Conservation (phyloP, 2,329 filamentous ascomycete species). For the Ascocoryne sarcoides region DNA sequence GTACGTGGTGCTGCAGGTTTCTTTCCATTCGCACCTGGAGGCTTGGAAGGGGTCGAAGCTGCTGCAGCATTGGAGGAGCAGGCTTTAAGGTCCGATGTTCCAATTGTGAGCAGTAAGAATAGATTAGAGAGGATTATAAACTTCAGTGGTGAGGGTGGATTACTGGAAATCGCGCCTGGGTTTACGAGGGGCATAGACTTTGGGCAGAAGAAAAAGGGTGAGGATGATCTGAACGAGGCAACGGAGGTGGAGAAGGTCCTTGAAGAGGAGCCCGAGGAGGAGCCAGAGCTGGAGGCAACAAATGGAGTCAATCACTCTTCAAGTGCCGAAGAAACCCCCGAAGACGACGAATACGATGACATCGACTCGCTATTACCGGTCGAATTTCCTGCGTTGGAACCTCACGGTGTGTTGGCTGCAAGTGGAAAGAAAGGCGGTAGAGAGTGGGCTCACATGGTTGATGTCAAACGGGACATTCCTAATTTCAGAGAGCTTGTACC, state of each 20-base stretch:
- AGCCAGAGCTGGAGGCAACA: conserved; percentile 25
- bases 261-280: conserved; percentile 37
- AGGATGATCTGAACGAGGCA: conserved; percentile 50
- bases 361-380: conserved; percentile 85
- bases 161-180: conserved; percentile 77
- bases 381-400: conserved; percentile 86
- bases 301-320: conserved; percentile 18
- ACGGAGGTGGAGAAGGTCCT: conserved; percentile 61
- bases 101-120: conserved; percentile 35
- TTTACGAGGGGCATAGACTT: conserved; percentile 72
- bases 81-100: conserved; percentile 43
- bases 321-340: conserved; percentile 27
- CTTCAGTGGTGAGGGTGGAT: conserved; percentile 64
- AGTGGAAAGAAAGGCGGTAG: conserved; percentile 65
- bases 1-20: conserved; percentile 88
- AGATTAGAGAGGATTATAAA: conserved; percentile 81
- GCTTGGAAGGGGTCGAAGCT: conserved; percentile 77
- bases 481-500: conserved; percentile 92
- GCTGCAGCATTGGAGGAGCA: conserved; percentile 79
- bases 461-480: conserved; percentile 85
- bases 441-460: conserved; percentile 98
- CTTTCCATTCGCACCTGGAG: conserved; percentile 88
- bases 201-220: conserved; percentile 46
- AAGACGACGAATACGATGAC: conserved; percentile 44
- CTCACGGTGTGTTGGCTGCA: conserved; percentile 65